Conservation (phyloP, 371 early-diverging fungal species). For the Mortierella sp. region DNA sequence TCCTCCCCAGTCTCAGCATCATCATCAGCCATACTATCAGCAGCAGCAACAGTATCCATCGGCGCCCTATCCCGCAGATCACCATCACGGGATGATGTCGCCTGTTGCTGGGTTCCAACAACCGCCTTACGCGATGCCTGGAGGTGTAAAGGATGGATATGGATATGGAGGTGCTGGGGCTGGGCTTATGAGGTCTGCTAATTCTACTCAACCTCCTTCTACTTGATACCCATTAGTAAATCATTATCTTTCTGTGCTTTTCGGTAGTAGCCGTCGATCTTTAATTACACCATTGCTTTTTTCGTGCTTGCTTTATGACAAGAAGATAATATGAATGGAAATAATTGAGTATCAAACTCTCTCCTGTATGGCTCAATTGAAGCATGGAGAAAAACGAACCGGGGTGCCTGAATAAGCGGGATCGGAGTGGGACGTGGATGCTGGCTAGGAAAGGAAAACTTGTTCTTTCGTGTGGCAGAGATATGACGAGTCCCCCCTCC, state of each 20-base stretch:
- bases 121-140: neutral
- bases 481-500: neutral
- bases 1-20: neutral
- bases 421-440: neutral
- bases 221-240: neutral
- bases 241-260: neutral
- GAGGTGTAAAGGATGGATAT: constrained; percentile 1
- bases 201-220: too few species aligned
- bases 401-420: neutral
- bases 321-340: neutral
- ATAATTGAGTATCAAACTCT: neutral
- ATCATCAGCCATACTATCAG: neutral
- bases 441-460: neutral
- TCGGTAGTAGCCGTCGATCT: neutral
- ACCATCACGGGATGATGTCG: neutral
- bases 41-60: neutral
- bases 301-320: neutral
- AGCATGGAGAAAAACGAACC: neutral
- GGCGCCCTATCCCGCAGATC: neutral
- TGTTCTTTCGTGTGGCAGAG: neutral
- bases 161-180: neutral
- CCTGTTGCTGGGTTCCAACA: neutral
- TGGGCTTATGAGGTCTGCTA: neutral
- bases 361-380: too few species aligned
- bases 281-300: neutral